Evolutionary conservation across 139 green algal species (phyloP).

Genomic region (Edaphochlamys debaryana): DNA sequence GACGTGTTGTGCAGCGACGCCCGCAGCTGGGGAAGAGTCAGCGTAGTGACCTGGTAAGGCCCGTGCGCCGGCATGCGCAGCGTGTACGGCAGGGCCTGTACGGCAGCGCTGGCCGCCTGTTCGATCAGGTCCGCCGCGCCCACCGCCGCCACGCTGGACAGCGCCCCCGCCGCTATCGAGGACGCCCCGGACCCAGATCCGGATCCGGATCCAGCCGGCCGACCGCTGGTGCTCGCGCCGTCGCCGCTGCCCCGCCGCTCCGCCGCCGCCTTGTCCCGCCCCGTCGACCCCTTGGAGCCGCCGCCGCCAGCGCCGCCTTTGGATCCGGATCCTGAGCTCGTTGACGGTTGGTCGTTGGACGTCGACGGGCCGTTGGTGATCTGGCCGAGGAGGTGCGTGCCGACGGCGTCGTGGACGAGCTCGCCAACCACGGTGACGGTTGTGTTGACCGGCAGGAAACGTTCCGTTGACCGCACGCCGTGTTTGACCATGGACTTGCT

Average conservation of each 20-base stretch:
- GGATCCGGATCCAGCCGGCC: too few species aligned
- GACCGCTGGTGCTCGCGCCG: neutral
- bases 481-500: constrained; percentile 57
- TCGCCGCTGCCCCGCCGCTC: too few species aligned
- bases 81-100: constrained; percentile 34
- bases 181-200: too few species aligned
- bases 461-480: constrained; percentile 57
- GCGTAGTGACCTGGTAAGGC: constrained; percentile 46
- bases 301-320: neutral
- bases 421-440: constrained; percentile 64
- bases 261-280: neutral
- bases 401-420: constrained; percentile 13
- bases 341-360: too few species aligned
- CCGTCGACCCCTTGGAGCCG: too few species aligned
- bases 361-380: neutral
- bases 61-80: constrained; percentile 39
- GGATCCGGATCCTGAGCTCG: too few species aligned
- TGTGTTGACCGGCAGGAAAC: constrained; percentile 57
- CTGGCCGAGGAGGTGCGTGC: too few species aligned
- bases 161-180: neutral
- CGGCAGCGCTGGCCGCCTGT: neutral
- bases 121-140: neutral
- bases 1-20: constrained; percentile 15
- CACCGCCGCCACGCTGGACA: neutral
- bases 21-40: constrained; percentile 50